Percentiles rank a stretch among this genome's conserved stretches.
Evolutionary conservation across 495 filamentous ascomycete genomes (phyloP).

Genomic region (Penicillium pancosmium): DNA sequence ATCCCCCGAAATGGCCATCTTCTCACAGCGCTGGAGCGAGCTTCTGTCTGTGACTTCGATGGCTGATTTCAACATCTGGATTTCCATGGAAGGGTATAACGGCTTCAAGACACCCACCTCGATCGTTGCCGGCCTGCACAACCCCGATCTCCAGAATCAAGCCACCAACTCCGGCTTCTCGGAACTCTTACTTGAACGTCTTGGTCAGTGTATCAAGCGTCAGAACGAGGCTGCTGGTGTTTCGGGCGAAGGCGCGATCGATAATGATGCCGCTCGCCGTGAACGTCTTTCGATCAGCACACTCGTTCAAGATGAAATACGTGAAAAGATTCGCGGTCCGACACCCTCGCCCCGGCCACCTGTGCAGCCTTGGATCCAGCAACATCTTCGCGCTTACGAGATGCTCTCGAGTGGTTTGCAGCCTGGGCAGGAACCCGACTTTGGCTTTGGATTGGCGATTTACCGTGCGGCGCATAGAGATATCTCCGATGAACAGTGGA

Average conservation of each 20-base stretch:
- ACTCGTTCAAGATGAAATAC: not conserved
- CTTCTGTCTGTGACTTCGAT: not conserved
- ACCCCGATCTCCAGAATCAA: not conserved
- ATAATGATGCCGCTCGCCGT: not conserved
- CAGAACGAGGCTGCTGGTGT: not conserved
- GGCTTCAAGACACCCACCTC: constrained; percentile 13
- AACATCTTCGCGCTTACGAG: not conserved
- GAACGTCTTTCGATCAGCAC: not conserved
- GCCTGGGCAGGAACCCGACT: not conserved
- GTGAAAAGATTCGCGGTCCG: not conserved
- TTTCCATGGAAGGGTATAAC: constrained; percentile 28
- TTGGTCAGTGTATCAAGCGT: not conserved
- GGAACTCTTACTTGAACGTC: not conserved
- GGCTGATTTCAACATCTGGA: constrained; percentile 27
- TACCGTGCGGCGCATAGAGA: not conserved
- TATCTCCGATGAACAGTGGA: not conserved
- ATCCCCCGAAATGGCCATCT: constrained; percentile 3
- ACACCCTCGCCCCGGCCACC: not conserved
- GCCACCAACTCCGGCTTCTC: not conserved
- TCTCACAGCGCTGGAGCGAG: constrained; percentile 22
- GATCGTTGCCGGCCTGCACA: not conserved
- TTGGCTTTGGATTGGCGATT: not conserved
- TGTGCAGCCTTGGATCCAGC: not conserved
- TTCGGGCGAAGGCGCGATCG: not conserved
- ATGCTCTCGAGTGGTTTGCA: not conserved